Percentiles rank a stretch among this genome's conserved stretches.
These are phyloP conservation scores for Phylloboletellus chloephorus DNA, from an alignment of 1,284 basidiomycete species.

Conservation along the genomic window DNA sequence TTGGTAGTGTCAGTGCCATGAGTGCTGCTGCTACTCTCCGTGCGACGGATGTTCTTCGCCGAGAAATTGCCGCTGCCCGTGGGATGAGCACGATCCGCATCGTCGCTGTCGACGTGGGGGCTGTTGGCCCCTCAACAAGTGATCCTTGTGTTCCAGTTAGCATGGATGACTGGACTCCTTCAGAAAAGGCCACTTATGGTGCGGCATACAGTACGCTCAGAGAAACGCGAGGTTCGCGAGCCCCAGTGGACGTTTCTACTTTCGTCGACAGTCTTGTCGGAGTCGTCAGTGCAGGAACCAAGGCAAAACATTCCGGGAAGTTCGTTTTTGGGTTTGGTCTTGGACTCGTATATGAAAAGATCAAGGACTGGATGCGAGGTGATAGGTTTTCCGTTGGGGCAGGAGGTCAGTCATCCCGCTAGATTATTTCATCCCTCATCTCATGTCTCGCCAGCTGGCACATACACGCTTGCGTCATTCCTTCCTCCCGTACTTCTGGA, in stretches of 20 bases:
- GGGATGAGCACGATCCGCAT: conserved; percentile 56
- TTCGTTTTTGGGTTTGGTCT: conserved; percentile 41
- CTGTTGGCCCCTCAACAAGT: conserved; percentile 17
- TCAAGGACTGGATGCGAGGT: conserved; percentile 49
- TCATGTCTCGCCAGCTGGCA: conserved; percentile 42
- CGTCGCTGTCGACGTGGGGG: conserved; percentile 48
- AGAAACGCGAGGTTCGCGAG: conserved; percentile 40
- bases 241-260: conserved; percentile 48
- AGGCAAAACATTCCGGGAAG: conserved; percentile 32
- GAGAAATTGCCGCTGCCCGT: conserved; percentile 58
- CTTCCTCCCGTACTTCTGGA: conserved; percentile 67
- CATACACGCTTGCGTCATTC: conserved; percentile 61
- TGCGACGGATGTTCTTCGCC: conserved; percentile 62
- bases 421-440: conserved; percentile 4
- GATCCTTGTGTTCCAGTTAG: conserved; percentile 2
- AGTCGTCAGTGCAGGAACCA: conserved; percentile 50
- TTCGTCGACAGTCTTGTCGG: conserved; percentile 56
- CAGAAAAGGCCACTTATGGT: conserved; percentile 66
- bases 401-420: conserved; percentile 50
- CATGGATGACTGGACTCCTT: conserved; percentile 64
- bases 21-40: conserved; percentile 64
- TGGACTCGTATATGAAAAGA: conserved; percentile 36
- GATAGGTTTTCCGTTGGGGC: conserved; percentile 66
- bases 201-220: conserved; percentile 54
- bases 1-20: conserved; percentile 57